phyloP scores from a whole-genome alignment of 306 rosid genomes.

The Cucumis hystrix region DNA sequence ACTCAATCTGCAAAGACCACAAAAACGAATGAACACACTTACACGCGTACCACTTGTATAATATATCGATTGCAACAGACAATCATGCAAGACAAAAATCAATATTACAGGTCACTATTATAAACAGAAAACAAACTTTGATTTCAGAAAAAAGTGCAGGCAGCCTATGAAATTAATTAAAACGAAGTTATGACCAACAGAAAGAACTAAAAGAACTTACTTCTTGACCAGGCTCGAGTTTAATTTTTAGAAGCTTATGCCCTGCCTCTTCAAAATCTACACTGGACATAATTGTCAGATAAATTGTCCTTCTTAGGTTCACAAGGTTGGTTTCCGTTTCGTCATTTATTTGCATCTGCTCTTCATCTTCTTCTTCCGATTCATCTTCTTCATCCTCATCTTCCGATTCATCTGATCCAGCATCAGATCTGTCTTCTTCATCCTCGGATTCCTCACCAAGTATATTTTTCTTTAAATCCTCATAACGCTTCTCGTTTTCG shows the following conservation, averaged over 20 bases:
- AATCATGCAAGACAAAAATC: background rate
- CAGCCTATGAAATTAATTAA: background rate
- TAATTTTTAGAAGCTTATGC: slow-evolving; percentile 87
- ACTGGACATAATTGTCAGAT: slow-evolving; percentile 89
- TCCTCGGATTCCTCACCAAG: slow-evolving; percentile 65
- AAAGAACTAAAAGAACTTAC: background rate
- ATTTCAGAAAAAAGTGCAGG: background rate
- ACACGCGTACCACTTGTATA: background rate
- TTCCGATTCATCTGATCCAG: slow-evolving; percentile 32
- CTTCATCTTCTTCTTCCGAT: slow-evolving; percentile 54
- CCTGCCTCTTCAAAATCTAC: slow-evolving; percentile 98
- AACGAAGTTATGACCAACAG: background rate
- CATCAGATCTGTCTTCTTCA: slow-evolving; percentile 55
- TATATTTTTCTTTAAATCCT: slow-evolving; percentile 59
- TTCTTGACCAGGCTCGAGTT: slow-evolving; percentile 98
- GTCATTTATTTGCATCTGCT: slow-evolving; percentile 62
- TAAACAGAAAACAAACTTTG: background rate
- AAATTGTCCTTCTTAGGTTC: slow-evolving; percentile 82
- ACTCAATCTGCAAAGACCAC: slow-evolving; percentile 38
- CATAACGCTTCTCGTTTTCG: slow-evolving; percentile 70
- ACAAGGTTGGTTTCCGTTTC: slow-evolving; percentile 92
- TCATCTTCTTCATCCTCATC: slow-evolving; percentile 34
- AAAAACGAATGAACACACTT: background rate
- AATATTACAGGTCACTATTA: background rate
- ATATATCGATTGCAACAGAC: background rate